Percentiles rank a stretch among this genome's conserved stretches.
Evolutionary conservation across 192 early-diverging fungal species (phyloP).

Genomic region (Chytriomyces sp.): DNA sequence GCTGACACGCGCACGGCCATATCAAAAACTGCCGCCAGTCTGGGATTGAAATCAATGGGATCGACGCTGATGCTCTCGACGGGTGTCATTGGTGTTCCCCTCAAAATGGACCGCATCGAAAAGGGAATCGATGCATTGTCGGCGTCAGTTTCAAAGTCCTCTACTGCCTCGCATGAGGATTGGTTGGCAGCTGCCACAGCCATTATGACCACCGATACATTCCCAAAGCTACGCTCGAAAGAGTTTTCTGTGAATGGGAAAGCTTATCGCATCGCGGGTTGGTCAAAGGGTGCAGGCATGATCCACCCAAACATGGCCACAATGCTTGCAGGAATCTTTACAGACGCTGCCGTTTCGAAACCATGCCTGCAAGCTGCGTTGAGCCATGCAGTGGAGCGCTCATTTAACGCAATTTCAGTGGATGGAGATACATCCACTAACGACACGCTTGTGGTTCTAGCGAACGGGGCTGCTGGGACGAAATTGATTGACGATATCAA

Average conservation of each 20-base stretch:
- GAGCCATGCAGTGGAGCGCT: slow-evolving; percentile 81
- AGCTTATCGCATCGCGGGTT: slow-evolving; percentile 85
- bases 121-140: slow-evolving; percentile 62
- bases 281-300: slow-evolving; percentile 97
- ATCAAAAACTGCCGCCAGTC: slow-evolving; percentile 57
- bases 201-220: slow-evolving; percentile 98
- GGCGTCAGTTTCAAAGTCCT: slow-evolving; percentile 42
- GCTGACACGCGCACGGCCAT: slow-evolving; percentile 77
- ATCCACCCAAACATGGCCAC: slow-evolving; percentile 99
- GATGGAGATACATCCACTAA: slow-evolving; percentile 98
- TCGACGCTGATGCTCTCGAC: slow-evolving; percentile 87
- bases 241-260: slow-evolving; percentile 36
- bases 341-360: slow-evolving; percentile 75
- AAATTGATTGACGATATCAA: slow-evolving; percentile 38
- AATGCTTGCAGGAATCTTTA: slow-evolving; percentile 83
- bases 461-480: slow-evolving; percentile 73
- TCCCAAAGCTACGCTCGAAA: slow-evolving; percentile 81
- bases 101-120: slow-evolving; percentile 83
- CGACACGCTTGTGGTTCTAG: slow-evolving; percentile 88
- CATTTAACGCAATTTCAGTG: slow-evolving; percentile 93
- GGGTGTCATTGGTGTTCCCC: slow-evolving; percentile 92
- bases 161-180: slow-evolving; percentile 55
- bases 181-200: slow-evolving; percentile 85
- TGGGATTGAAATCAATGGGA: slow-evolving; percentile 38
- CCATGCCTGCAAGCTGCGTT: slow-evolving; percentile 74